Conservation (phyloP, 1,139 yeast genomes). For the Saccharomycopsis hybrid region DNA sequence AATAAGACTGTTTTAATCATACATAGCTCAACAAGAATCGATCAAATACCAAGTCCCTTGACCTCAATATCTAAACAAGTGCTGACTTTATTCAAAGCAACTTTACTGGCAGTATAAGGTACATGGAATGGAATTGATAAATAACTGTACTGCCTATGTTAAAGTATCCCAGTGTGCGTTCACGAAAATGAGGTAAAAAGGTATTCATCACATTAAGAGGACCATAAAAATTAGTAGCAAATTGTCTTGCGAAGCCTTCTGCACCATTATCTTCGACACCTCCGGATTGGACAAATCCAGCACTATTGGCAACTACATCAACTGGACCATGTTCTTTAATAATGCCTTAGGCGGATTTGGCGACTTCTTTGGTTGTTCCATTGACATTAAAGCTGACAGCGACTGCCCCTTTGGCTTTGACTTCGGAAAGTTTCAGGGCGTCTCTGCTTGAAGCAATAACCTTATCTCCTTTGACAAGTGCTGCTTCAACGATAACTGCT, state of each 20-base stretch:
- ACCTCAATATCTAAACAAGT: conserved; percentile 1
- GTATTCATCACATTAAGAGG: not conserved
- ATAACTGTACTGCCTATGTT: not conserved
- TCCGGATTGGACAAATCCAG: conserved; percentile 1
- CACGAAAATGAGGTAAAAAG: conserved; percentile 1
- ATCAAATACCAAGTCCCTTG: not conserved
- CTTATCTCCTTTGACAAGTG: conserved; percentile 3
- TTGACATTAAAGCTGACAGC: not conserved
- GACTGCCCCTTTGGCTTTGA: not conserved
- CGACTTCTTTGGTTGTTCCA: not conserved
- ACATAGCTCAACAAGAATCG: not conserved
- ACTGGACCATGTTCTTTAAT: not conserved
- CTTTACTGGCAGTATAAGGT: not conserved
- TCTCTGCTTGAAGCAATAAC: conserved; percentile 1
- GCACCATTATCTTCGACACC: not conserved
- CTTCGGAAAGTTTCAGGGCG: not conserved
- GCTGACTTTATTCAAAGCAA: not conserved
- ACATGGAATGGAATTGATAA: not conserved
- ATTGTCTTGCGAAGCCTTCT: not conserved
- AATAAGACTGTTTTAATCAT: not conserved
- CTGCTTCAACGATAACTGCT: not conserved
- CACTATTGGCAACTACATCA: conserved; percentile 4
- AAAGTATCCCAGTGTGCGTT: not conserved
- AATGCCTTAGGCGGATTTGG: conserved; percentile 16
- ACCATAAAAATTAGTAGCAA: not conserved